Conservation (phyloP, 768 basidiomycete genomes). For the Daedaleopsis nitida region DNA sequence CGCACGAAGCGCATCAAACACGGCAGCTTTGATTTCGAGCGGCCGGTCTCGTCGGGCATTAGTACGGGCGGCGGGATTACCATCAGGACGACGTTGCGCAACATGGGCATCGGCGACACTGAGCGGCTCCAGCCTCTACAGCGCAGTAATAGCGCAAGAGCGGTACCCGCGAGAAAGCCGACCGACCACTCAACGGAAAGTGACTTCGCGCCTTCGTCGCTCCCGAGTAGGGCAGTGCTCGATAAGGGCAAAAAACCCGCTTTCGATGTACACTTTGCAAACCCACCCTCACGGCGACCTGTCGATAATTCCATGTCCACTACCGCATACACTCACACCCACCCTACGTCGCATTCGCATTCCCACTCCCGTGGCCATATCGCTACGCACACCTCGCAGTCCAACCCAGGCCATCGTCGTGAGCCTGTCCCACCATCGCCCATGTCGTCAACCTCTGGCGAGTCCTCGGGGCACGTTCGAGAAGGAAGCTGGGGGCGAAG, state of each 20-base stretch:
- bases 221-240: background rate
- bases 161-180: background rate
- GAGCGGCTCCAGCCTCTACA: slow-evolving; percentile 19
- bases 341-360: background rate
- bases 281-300: slow-evolving; percentile 16
- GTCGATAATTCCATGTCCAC: slow-evolving; percentile 21
- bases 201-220: slow-evolving; percentile 6
- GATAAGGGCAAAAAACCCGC: slow-evolving; percentile 16
- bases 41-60: slow-evolving; percentile 45
- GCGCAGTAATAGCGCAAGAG: slow-evolving; percentile 25
- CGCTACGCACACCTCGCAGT: slow-evolving; percentile 1
- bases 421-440: slow-evolving; percentile 22
- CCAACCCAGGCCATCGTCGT: background rate
- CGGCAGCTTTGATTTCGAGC: slow-evolving; percentile 78
- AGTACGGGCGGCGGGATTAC: slow-evolving; percentile 14
- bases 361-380: background rate
- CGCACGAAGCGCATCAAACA: slow-evolving; percentile 51
- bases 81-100: slow-evolving; percentile 22
- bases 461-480: slow-evolving; percentile 18
- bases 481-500: slow-evolving; percentile 60
- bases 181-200: background rate
- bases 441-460: slow-evolving; percentile 25
- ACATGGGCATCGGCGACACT: slow-evolving; percentile 21
- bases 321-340: slow-evolving; percentile 7
- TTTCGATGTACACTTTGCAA: slow-evolving; percentile 9